Evolutionary conservation across 352 stramenopile genomes (phyloP), one percentile per base, ranked within the genome.

Genomic region (Phytophthora capsici): DNA sequence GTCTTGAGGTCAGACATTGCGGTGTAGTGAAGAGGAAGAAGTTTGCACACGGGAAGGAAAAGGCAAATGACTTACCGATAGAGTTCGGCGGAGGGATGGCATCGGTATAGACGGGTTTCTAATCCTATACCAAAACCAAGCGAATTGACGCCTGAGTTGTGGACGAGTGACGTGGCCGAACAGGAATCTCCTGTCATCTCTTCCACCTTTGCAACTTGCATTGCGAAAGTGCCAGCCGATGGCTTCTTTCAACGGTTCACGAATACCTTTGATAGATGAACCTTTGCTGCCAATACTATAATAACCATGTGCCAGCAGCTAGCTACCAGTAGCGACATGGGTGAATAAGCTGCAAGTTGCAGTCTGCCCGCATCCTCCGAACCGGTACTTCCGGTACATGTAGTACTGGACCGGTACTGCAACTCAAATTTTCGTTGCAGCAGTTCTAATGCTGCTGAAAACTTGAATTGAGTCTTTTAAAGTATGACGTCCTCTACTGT

Each of bases 1-100:
- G 84, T 66, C 73, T 91, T 90, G 41, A 94, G 75, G 78, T 93
- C 83, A 70, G 86, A 93, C 88, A 95, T 96, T 10, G 56, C 71
- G 34, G 45, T 37, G 23, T 14, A 49, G 20, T 36, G 3, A 3
- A 25, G 26, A 38, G 25, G 17, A 41, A n/a, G 30, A 47, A 51
- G 47, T 52, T 65, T 12, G 16, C 57, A 30, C 51, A 66, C 28
- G 37, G 25, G 38, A 36, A 51, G 37, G 55, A 76, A 84, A 80
- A 71, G 66, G 56, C 32, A 72, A 87, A 80, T 88, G 79, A 17
- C 25, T 3, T 30, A 32, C 2, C n/a, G n/a, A n/a, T n/a, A n/a
- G n/a, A 6, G 43, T n/a, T 22, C 16, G 22, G 23, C 14, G 19
- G 19, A 50, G 59, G 28, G 38, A 48, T 52, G 4, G 4, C 1